Conservation (phyloP, 352 stramenopile species). For the Pythium grandisporangium region DNA sequence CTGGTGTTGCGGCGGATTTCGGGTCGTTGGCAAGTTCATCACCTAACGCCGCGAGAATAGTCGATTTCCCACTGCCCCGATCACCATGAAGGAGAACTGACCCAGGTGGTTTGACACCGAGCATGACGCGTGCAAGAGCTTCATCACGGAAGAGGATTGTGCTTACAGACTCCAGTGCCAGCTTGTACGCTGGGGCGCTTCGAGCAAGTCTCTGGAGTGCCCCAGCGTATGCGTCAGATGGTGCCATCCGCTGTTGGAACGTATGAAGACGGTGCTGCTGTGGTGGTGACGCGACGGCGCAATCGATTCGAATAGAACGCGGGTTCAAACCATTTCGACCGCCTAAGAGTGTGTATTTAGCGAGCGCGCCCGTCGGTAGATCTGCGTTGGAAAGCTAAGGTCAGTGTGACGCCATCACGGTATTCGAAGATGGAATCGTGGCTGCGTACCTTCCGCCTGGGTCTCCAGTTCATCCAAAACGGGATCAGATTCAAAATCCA, state of each 20-base stretch:
- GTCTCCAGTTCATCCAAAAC: slow-evolving; percentile 31
- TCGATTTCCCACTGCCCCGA: slow-evolving; percentile 73
- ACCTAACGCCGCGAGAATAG: slow-evolving; percentile 37
- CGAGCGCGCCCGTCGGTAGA: slow-evolving; percentile 34
- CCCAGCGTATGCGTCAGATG: not conserved
- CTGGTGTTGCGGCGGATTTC: slow-evolving; percentile 27
- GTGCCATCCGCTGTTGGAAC: not conserved
- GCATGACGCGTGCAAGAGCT: slow-evolving; percentile 36
- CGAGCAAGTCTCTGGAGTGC: slow-evolving; percentile 22
- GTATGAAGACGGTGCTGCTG: slow-evolving; percentile 1
- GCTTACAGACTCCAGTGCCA: slow-evolving; percentile 31
- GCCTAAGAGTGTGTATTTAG: slow-evolving; percentile 52
- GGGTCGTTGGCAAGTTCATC: slow-evolving; percentile 21
- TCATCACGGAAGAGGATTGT: slow-evolving; percentile 41
- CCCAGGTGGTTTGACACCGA: slow-evolving; percentile 46
- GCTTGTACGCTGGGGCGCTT: slow-evolving; percentile 28
- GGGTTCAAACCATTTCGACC: slow-evolving; percentile 18
- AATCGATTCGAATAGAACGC: slow-evolving; percentile 17
- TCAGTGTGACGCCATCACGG: too few species aligned
- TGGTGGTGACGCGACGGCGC: slow-evolving; percentile 20
- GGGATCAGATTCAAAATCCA: slow-evolving; percentile 28
- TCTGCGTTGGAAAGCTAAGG: too few species aligned
- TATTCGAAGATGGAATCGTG: not conserved
- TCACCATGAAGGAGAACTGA: slow-evolving; percentile 67
- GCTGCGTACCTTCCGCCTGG: slow-evolving; percentile 32